Percentiles rank a stretch among this genome's conserved stretches.
These are phyloP conservation scores for Asclepias syriaca DNA, from an alignment of 257 asterid genomes.

Conservation along the genomic window DNA sequence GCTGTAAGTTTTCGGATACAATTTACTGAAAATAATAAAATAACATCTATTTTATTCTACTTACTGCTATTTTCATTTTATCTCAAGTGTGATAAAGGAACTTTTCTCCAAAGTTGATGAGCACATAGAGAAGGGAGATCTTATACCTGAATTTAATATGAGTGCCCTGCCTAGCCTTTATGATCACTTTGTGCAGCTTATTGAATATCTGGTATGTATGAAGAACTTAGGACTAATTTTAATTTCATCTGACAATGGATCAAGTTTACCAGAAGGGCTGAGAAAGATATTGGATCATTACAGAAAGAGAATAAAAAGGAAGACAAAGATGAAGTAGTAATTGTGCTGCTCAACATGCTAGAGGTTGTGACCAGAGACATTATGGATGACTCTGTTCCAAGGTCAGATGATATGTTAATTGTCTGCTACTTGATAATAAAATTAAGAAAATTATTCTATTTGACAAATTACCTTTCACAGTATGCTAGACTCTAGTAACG, in stretches of 20 bases:
- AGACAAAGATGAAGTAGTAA: conserved; percentile 84
- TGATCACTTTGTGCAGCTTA: conserved; percentile 77
- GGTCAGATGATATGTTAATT: conserved; percentile 34
- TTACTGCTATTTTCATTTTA: conserved; percentile 12
- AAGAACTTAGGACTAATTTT: neutral
- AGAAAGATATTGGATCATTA: conserved; percentile 9
- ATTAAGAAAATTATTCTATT: conserved; percentile 12
- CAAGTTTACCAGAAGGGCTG: neutral
- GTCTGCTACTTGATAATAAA: conserved; percentile 9
- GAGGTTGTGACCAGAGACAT: conserved; percentile 97
- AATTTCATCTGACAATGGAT: neutral
- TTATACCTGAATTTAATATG: conserved; percentile 54
- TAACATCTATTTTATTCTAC: neutral
- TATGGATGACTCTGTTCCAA: conserved; percentile 72
- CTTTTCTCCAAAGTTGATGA: conserved; percentile 69
- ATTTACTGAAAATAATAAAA: neutral
- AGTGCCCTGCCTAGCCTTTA: conserved; percentile 75
- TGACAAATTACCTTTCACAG: conserved; percentile 34
- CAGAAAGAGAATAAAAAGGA: conserved; percentile 76
- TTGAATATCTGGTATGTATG: conserved; percentile 65
- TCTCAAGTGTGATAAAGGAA: conserved; percentile 58
- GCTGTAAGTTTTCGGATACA: conserved; percentile 44
- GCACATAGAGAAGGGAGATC: conserved; percentile 57
- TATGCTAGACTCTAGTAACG: conserved; percentile 64
- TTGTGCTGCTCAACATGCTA: conserved; percentile 87